Evolutionary conservation across 2,329 filamentous ascomycete genomes (phyloP).

Genomic region (Helminthosporium solani): DNA sequence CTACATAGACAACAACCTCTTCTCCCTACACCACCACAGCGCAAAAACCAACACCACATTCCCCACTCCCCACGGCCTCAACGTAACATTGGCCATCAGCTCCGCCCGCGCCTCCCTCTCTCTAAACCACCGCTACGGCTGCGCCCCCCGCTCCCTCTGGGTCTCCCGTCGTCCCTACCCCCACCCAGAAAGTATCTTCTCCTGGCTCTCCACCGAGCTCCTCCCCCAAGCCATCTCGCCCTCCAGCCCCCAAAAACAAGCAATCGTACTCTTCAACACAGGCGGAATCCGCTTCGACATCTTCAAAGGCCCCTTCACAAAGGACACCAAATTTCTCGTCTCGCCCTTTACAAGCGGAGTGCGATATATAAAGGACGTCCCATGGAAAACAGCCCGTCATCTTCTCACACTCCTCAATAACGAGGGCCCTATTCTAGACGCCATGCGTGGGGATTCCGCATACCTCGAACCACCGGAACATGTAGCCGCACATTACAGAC

Average conservation of each 20-base stretch:
- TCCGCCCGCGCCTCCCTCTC: constrained; percentile 68
- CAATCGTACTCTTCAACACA: constrained; percentile 79
- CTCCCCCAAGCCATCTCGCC: constrained; percentile 66
- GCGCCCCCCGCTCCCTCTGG: constrained; percentile 78
- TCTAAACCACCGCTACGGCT: constrained; percentile 77
- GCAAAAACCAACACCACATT: constrained; percentile 71
- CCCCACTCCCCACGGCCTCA: constrained; percentile 70
- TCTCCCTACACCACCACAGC: constrained; percentile 79
- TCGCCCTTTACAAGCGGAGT: constrained; percentile 85
- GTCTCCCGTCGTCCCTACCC: constrained; percentile 77
- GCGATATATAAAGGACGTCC: constrained; percentile 75
- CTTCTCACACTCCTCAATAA: constrained; percentile 63
- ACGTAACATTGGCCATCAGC: constrained; percentile 69
- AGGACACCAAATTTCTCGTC: constrained; percentile 80
- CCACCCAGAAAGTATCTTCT: constrained; percentile 72
- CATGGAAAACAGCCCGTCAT: constrained; percentile 70
- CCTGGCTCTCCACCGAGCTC: constrained; percentile 74
- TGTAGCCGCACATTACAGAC: constrained; percentile 29
- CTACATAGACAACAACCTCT: constrained; percentile 94
- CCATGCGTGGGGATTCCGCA: constrained; percentile 30
- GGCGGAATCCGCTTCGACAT: constrained; percentile 94
- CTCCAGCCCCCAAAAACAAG: constrained; percentile 37
- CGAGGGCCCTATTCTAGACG: constrained; percentile 53
- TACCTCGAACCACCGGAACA: constrained; percentile 51
- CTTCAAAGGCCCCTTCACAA: constrained; percentile 87